These are phyloP conservation scores for Tolypocladium sp. DNA, from an alignment of 2,329 filamentous ascomycete species.

Conservation along the genomic window DNA sequence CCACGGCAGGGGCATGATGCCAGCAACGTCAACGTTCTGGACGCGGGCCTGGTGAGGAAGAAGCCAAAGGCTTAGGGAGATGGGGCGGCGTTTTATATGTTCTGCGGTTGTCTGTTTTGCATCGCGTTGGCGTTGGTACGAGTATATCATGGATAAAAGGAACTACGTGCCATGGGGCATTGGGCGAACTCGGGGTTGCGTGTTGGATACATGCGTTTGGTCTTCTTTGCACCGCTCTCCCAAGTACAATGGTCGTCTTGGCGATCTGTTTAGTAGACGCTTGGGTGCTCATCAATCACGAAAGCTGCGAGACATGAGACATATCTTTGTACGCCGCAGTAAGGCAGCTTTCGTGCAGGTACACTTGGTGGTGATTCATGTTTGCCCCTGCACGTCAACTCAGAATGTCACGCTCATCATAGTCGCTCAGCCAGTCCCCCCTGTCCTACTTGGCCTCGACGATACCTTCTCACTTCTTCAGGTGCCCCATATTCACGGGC, in stretches of 20 bases:
- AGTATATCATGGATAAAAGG: neutral
- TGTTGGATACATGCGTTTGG: neutral
- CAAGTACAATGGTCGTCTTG: neutral
- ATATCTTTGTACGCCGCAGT: neutral
- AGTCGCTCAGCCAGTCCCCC: constrained; percentile 2
- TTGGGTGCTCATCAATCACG: neutral
- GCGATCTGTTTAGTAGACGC: neutral
- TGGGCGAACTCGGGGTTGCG: neutral
- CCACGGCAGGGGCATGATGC: neutral
- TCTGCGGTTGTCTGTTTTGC: neutral
- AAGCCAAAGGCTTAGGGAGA: constrained; percentile 36
- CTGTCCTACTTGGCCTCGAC: neutral
- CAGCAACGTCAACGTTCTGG: constrained; percentile 35
- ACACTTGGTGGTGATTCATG: neutral
- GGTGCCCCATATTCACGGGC: constrained; percentile 51
- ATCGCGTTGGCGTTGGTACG: neutral
- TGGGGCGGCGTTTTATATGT: neutral
- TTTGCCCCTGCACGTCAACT: neutral
- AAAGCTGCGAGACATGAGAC: neutral
- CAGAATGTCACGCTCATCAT: neutral
- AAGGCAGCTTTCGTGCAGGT: neutral
- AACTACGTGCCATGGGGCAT: neutral
- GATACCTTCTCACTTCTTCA: constrained; percentile 14
- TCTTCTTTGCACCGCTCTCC: neutral
- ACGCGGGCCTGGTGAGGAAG: constrained; percentile 39